Evolutionary conservation across 257 asterid species (phyloP).

Genomic region (Lycium ferocissimum): DNA sequence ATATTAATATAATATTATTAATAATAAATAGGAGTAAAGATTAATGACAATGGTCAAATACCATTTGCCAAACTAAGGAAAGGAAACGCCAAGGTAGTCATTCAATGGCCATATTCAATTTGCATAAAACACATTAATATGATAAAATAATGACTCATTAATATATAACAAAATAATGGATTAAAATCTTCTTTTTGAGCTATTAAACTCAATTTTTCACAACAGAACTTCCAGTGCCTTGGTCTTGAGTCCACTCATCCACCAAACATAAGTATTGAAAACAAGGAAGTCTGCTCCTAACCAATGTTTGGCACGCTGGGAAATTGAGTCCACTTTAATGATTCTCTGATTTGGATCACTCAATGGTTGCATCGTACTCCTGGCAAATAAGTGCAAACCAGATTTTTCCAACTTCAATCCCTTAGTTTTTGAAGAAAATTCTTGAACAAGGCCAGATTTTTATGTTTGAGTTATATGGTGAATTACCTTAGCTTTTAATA

Average conservation of each 20-base stretch:
- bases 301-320: conserved; percentile 21
- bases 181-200: too few relatives aligned
- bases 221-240: conserved; percentile 5
- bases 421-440: background rate
- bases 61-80: too few relatives aligned
- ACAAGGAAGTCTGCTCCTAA: conserved; percentile 28
- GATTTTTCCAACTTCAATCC: background rate
- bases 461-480: background rate
- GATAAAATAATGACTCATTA: too few relatives aligned
- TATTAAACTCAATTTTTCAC: too few relatives aligned
- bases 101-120: too few relatives aligned
- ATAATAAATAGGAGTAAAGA: too few relatives aligned
- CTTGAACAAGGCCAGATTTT: background rate
- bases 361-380: conserved; percentile 82
- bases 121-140: too few relatives aligned
- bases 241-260: conserved; percentile 29
- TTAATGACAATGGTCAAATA: too few relatives aligned
- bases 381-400: background rate
- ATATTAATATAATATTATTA: too few relatives aligned
- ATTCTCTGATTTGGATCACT: conserved; percentile 34
- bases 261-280: conserved; percentile 25
- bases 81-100: too few relatives aligned
- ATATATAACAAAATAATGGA: too few relatives aligned
- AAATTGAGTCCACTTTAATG: background rate
- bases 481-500: conserved; percentile 54